Base-by-base conservation (phyloP, 1,284 basidiomycete genomes). In the Irpex sp. region DNA sequence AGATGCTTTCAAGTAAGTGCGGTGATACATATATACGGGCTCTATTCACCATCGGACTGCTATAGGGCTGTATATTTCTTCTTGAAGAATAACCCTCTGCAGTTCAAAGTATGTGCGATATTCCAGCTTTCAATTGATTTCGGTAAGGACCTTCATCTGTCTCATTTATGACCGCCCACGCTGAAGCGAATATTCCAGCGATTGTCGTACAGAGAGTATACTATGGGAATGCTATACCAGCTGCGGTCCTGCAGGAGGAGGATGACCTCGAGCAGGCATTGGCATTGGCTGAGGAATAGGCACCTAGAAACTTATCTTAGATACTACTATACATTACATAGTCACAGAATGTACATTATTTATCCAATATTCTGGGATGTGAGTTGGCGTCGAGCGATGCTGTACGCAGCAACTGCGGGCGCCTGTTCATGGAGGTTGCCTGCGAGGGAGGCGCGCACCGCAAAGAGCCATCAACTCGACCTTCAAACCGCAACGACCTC, bases 41-140 rank as follows among this genome's bases (percentile, higher is more conserved):
- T 1, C 35, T 60, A 7, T 13, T 61, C 35, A 53, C 33, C 11
- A 8, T 9, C 1, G 21, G 21, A 57, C 26, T 60, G 15, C 9
- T 39, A 5, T 68, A 93, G 92, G 72, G 85, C 87, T n/a, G 80
- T 81, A 4, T 94, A 94, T 71, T 94, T 93, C 75, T 93, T 93
- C 74, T 65, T 87, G 51, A 83, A 88, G 70, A 71, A 78, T 9
- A 88, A 87, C 0, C 88, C 90, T 1, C 69, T 93, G 60, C 92
- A 91, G 68, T 94, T 93, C 78, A 88, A 89, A 74, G 83, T 86
- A 35, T 93, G 92, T 68, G 87, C 90, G 0, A 80, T 93, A 62
- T 93, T 94, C 71, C 92, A 94, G 70, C 75, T 94, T 55, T 89
- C 88, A 3, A 76, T 93, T 47, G 92, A 94, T 72, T 74, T 83